Evolutionary conservation across 192 early-diverging fungal genomes (phyloP).

Genomic region (Entophlyctis luteolus): DNA sequence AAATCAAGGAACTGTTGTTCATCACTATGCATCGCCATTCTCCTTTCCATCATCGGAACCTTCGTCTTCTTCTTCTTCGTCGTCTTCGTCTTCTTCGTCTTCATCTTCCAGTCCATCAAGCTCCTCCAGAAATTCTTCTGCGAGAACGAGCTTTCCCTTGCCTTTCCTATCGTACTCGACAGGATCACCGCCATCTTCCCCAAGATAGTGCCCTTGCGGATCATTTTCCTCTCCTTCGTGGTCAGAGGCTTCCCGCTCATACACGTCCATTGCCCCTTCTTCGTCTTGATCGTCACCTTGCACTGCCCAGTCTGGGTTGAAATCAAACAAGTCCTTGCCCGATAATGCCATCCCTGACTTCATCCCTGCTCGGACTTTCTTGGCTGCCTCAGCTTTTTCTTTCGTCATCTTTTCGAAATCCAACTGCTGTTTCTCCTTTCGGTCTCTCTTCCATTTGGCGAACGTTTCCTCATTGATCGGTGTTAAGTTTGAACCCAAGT

Average conservation of each 20-base stretch:
- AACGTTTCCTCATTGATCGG: slow-evolving; percentile 94
- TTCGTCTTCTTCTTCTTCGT: not conserved
- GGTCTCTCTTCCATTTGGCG: slow-evolving; percentile 87
- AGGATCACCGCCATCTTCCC: slow-evolving; percentile 33
- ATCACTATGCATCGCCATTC: no score
- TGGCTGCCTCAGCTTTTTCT: slow-evolving; percentile 57
- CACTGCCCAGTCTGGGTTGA: slow-evolving; percentile 85
- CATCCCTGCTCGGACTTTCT: slow-evolving; percentile 87
- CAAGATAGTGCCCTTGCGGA: slow-evolving; percentile 27
- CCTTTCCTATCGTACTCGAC: slow-evolving; percentile 22
- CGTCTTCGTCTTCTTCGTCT: slow-evolving; percentile 39
- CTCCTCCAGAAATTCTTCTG: slow-evolving; percentile 80
- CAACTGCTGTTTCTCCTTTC: slow-evolving; percentile 64
- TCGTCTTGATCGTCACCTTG: slow-evolving; percentile 74
- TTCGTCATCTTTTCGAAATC: slow-evolving; percentile 65
- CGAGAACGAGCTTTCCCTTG: slow-evolving; percentile 38
- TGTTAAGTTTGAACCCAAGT: slow-evolving; percentile 84
- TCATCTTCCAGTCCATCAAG: slow-evolving; percentile 79
- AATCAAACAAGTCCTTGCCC: slow-evolving; percentile 94
- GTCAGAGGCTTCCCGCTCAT: slow-evolving; percentile 72
- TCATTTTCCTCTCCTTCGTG: slow-evolving; percentile 55
- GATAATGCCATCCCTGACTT: slow-evolving; percentile 81
- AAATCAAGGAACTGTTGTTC: no score
- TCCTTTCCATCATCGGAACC: no score
- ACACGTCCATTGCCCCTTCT: slow-evolving; percentile 72